Base-by-base conservation (phyloP, 345 rosid species). In the Pelargonium nanum region DNA sequence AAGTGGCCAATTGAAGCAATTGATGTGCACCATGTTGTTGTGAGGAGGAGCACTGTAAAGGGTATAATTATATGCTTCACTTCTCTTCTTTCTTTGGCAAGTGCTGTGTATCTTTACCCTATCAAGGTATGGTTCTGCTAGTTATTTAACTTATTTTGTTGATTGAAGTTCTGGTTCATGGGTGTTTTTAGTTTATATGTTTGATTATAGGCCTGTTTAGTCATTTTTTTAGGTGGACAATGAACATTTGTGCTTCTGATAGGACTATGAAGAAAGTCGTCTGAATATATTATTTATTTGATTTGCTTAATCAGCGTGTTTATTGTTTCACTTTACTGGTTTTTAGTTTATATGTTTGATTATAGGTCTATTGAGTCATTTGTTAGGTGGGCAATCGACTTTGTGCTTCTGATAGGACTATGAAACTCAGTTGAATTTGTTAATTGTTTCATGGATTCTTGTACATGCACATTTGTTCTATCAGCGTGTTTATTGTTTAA, bases 21-120 rank as follows among this genome's bases (percentile, higher is more conserved):
- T 45, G 95, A 87, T 54, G 59, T 62, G 57, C 92, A 88, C 74
- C 85, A 78, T 68, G 74, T 90, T 59, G 32, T 73, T 45, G 78
- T 84, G 44, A 72, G 74, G 32, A 80, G 74, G 61, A 74, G 84
- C 69, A 52, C 57, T 23, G 60, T 63, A 0, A 78, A 65, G 74
- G 51, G 71, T 57, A 68, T 74, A 70, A 59, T 64, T 7, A 26
- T 68, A 19, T 60, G 45, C 76, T 52, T 83, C 65, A 60, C 68
- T 61, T 74, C 68, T 53, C 58, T 75, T 57, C 22, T 70, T 56
- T 50, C 80, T 73, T 22, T 77, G 22, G 74, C 80, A 17, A 69
- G 45, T 58, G 68, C 65, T 3, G 63, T 80, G 25, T 73, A 61
- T 21, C 70, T 65, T 68, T 62, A 81, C 64, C 65, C 80, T 59